Base-by-base conservation (phyloP, 164 flowering plant species). In the Paratinospora sagittata region DNA sequence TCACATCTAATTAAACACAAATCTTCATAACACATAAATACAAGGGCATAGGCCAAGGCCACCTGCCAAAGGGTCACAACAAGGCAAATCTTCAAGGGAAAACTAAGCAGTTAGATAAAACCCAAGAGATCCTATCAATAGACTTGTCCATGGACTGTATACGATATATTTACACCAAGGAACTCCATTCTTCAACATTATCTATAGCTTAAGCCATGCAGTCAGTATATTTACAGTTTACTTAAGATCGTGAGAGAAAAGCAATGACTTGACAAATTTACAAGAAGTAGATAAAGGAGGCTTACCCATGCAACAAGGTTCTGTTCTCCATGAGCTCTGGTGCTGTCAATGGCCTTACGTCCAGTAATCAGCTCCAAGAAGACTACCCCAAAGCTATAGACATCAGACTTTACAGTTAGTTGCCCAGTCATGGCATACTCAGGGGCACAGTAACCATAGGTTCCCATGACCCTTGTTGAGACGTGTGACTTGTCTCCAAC, bases 381-480 rank as follows among this genome's bases (percentile, higher is more conserved):
- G 69, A 84, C 85, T 6, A 84, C 87, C 8, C 87, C 87, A 70
- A 84, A 84, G 75, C 87, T 84, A 67, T 84, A 84, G 66, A 84
- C 84, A 68, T 84, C 87, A 57, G 87, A 84, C 69, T 84, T 82
- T 61, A 81, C 81, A 11, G 85, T 82, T 63, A 84, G 64, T 70
- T 84, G 80, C 33, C 87, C 87, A 1, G 87, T 84, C 81, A 78
- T 77, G 55, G 85, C 87, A 78, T 84, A 84, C 77, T 84, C 87
- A 23, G 87, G 87, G 60, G 87, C 85, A 74, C 85, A 84, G 52
- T 84, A 84, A 64, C 87, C 87, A 63, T 84, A 82, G 19, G 87
- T 84, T 10, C 87, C 87, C 87, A 84, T 84, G 68, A 84, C 87
- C 80, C 87, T 81, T 23, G 87, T 82, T 49, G 85, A 84, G 27